Base-by-base conservation (phyloP, 1,284 basidiomycete species). In the Ceratobasidium sp. region DNA sequence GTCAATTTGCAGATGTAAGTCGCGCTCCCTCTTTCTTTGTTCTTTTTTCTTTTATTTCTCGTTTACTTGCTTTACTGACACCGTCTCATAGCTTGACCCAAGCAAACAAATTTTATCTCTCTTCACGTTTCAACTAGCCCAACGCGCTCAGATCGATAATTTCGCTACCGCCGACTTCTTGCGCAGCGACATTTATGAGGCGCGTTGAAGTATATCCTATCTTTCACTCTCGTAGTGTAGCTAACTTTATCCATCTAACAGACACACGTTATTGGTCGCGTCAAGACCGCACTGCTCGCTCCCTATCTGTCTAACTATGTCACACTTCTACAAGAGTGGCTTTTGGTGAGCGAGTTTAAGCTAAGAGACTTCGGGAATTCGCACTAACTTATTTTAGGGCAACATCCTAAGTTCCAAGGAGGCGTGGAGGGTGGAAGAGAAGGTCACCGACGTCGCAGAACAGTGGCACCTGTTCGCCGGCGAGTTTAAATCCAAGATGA, bases 1-100 rank as follows among this genome's bases (percentile, higher is more conserved):
- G 24, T 17, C 54, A 31, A 17, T 56, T 56, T 29, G 54, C 54
- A 0, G 29, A 56, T 56, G 54, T 56, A 31, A 56, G 54, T 56
- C 19, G n/a, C n/a, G n/a, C n/a, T 33, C 14, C 1, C 22, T 53
- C 9, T 53, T 22, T n/a, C 14, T 22, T 41, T 29, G n/a, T 22
- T 22, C 15, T 31, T 8, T 14, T 8, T 56, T 17, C 6, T 56
- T 31, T 31, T 31, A 31, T 19, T n/a, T n/a, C n/a, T n/a, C n/a
- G n/a, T n/a, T n/a, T n/a, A n/a, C n/a, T n/a, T n/a, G n/a, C n/a
- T n/a, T n/a, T n/a, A 17, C 24, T 11, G 9, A n/a, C 24, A 31
- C 6, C 19, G 19, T 24, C 11, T 11, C 53, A 56, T 31, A 56
- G 54, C 54, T 56, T 14, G 24, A 31, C 27, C 54, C 54, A 7